Conservation (phyloP, 306 rosid genomes). For the Rosa multiflora region DNA sequence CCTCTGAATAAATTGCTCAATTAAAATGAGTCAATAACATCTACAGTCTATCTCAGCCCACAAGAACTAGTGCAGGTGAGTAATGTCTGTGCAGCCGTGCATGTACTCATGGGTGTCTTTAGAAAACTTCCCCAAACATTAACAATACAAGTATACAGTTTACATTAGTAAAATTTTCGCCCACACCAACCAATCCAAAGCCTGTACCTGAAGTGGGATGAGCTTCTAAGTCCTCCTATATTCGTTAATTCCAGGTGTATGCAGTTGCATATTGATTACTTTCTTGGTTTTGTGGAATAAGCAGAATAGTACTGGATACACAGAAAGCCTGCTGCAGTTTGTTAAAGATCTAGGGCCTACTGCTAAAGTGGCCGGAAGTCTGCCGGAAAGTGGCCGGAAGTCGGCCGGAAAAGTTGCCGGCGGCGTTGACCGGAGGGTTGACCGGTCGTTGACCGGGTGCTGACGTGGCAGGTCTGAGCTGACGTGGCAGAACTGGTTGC, state of each 20-base stretch:
- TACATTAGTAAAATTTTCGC: not conserved
- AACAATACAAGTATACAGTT: not conserved
- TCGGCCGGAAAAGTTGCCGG: too few relatives aligned
- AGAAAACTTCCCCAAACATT: not conserved
- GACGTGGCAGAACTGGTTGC: too few relatives aligned
- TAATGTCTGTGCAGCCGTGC: not conserved
- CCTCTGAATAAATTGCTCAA: not conserved
- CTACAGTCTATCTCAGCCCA: conserved; percentile 12
- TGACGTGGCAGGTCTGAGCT: too few relatives aligned
- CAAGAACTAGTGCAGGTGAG: conserved; percentile 9
- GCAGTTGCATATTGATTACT: not conserved
- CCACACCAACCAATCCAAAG: not conserved
- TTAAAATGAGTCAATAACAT: conserved; percentile 7
- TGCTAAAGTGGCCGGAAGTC: too few relatives aligned
- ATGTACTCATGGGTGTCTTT: not conserved
- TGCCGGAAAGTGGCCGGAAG: too few relatives aligned
- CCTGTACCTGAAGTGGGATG: not conserved
- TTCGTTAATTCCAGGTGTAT: not conserved
- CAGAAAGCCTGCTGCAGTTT: conserved; percentile 18
- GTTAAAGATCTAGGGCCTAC: conserved; percentile 21
- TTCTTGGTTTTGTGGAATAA: conserved; percentile 14
- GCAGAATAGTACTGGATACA: not conserved
- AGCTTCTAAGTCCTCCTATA: not conserved
- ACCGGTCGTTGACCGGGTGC: too few relatives aligned
- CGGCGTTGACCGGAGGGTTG: too few relatives aligned